Evolutionary conservation across 495 filamentous ascomycete genomes (phyloP).

Genomic region (Cercophora samala): DNA sequence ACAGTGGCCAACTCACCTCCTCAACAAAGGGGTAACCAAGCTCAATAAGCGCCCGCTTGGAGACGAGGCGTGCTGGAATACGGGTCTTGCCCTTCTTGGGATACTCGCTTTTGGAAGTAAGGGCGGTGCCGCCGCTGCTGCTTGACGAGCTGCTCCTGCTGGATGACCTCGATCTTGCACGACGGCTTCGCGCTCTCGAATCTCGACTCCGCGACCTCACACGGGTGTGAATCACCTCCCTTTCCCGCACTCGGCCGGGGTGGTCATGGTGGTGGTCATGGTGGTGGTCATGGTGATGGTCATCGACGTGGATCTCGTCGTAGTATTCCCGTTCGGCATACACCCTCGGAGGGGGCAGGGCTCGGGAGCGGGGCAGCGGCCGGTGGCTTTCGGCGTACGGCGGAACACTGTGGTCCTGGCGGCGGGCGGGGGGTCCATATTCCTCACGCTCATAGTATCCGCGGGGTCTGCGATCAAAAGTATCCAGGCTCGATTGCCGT

Average conservation of each 20-base stretch:
- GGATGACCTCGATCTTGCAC: slow-evolving; percentile 37
- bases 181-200: slow-evolving; percentile 27
- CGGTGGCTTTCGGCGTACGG: slow-evolving; percentile 48
- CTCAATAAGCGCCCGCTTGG: slow-evolving; percentile 73
- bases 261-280: slow-evolving; percentile 63
- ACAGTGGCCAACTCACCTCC: slow-evolving; percentile 55
- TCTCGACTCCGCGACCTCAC: slow-evolving; percentile 39
- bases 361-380: slow-evolving; percentile 47
- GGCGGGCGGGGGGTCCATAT: slow-evolving; percentile 38
- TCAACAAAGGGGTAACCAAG: slow-evolving; percentile 82
- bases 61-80: slow-evolving; percentile 73
- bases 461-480: slow-evolving; percentile 49
- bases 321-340: slow-evolving; percentile 51
- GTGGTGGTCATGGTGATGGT: slow-evolving; percentile 60
- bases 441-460: slow-evolving; percentile 50
- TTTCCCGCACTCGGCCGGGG: slow-evolving; percentile 53
- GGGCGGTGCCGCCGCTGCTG: slow-evolving; percentile 39
- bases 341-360: slow-evolving; percentile 44
- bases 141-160: slow-evolving; percentile 45
- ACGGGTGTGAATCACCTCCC: slow-evolving; percentile 44
- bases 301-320: slow-evolving; percentile 68
- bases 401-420: slow-evolving; percentile 44
- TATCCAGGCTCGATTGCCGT: slow-evolving; percentile 48
- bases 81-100: slow-evolving; percentile 85
- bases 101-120: slow-evolving; percentile 54